A percentile compares a stretch with the other conserved stretches of the same genome.
These are phyloP conservation scores for Dactylis glomerata DNA, from an alignment of 176 grass and related monocot genomes.

Conservation along the genomic window DNA sequence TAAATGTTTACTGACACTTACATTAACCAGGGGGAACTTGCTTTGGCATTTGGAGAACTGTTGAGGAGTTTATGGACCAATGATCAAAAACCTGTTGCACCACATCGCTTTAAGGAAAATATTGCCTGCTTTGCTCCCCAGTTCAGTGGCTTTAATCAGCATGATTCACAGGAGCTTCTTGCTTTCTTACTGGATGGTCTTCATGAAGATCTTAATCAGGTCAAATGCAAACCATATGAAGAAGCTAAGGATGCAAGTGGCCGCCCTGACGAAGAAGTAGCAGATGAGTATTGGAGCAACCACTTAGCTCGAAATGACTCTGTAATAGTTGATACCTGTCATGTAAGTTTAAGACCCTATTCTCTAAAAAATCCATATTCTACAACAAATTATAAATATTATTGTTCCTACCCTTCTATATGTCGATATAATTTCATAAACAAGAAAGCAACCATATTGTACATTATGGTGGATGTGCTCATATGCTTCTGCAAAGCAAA, in stretches of 20 bases:
- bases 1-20: conserved; percentile 27
- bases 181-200: conserved; percentile 98
- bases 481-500: conserved; percentile 16
- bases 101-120: conserved; percentile 77
- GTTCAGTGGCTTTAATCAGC: conserved; percentile 95
- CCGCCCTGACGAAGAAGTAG: conserved; percentile 79
- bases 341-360: conserved; percentile 55
- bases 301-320: conserved; percentile 96
- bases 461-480: not conserved
- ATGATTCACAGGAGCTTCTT: conserved; percentile 99
- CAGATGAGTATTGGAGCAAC: conserved; percentile 95
- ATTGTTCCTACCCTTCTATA: not conserved
- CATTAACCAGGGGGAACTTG: conserved; percentile 82
- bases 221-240: conserved; percentile 88
- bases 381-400: not conserved
- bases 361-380: not conserved
- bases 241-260: conserved; percentile 90
- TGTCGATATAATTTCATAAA: conserved; percentile 7
- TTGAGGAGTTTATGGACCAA: conserved; percentile 72
- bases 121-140: conserved; percentile 93
- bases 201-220: conserved; percentile 95
- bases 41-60: conserved; percentile 91
- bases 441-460: not conserved
- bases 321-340: conserved; percentile 89
- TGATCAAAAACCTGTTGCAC: conserved; percentile 57